Evolutionary conservation across 176 grass and related monocot species (phyloP).

Genomic region (Ampelocalamus luodianensis): DNA sequence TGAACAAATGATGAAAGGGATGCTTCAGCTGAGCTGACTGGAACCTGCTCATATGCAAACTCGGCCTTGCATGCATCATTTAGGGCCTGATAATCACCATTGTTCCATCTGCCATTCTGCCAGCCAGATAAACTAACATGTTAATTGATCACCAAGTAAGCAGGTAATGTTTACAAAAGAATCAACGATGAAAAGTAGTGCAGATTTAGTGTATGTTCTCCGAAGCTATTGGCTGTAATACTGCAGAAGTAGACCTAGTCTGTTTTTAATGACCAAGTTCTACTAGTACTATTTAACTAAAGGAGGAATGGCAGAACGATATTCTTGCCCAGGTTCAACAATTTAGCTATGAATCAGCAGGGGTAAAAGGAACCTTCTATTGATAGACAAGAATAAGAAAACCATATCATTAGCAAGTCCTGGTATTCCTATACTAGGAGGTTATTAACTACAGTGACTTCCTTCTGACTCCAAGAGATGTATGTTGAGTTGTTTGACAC

Average conservation of each 20-base stretch:
- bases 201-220: not conserved
- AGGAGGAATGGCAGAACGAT: not conserved
- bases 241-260: not conserved
- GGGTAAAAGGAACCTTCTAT: not conserved
- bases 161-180: not conserved
- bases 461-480: not conserved
- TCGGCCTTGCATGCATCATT: slow-evolving; percentile 45
- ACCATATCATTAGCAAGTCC: not conserved
- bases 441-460: slow-evolving; percentile 10
- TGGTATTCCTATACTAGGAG: not conserved
- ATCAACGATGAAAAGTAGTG: not conserved
- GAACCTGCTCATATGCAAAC: slow-evolving; percentile 54
- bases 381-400: not conserved
- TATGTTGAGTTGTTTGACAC: not conserved
- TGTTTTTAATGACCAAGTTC: not conserved
- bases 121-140: not conserved
- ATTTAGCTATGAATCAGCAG: not conserved
- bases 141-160: slow-evolving; percentile 8
- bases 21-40: slow-evolving; percentile 53
- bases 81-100: slow-evolving; percentile 23
- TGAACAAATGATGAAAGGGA: slow-evolving; percentile 70
- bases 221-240: not conserved
- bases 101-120: slow-evolving; percentile 58
- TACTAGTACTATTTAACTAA: not conserved
- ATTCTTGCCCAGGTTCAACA: not conserved